These are phyloP conservation scores for Patellifolia procumbens DNA, from an alignment of 179 eudicot species.

Conservation along the genomic window DNA sequence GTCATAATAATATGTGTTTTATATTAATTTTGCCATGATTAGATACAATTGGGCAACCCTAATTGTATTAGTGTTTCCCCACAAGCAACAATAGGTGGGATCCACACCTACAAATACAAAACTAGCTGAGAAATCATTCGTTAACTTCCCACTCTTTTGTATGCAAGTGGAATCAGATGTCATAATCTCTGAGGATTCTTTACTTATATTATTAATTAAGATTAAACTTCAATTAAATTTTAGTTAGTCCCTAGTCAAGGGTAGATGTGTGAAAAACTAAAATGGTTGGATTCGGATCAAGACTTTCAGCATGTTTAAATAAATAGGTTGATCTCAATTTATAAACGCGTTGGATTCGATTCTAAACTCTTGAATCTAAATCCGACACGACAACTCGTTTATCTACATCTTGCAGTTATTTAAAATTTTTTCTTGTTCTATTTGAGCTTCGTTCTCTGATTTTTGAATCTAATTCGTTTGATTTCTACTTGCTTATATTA, in stretches of 20 bases:
- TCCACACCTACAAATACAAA: neutral
- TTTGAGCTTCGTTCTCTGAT: too few relatives aligned
- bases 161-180: conserved; percentile 17
- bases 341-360: too few relatives aligned
- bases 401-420: too few relatives aligned
- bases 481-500: too few relatives aligned
- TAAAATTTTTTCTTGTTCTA: too few relatives aligned
- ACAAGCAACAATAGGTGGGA: conserved; percentile 27
- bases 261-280: too few relatives aligned
- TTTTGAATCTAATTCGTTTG: too few relatives aligned
- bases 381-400: too few relatives aligned
- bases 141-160: conserved; percentile 3
- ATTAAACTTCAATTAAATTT: neutral
- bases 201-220: neutral
- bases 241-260: neutral
- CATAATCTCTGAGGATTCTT: conserved; percentile 5
- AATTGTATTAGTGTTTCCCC: conserved; percentile 26
- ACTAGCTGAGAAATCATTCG: neutral
- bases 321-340: too few relatives aligned
- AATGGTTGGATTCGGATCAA: too few relatives aligned
- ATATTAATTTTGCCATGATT: neutral
- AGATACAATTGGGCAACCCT: neutral
- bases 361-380: too few relatives aligned
- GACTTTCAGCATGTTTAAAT: too few relatives aligned
- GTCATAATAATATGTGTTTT: neutral